These are phyloP conservation scores for Leccinum longicurvipes DNA, from an alignment of 768 basidiomycete species.

Conservation along the genomic window DNA sequence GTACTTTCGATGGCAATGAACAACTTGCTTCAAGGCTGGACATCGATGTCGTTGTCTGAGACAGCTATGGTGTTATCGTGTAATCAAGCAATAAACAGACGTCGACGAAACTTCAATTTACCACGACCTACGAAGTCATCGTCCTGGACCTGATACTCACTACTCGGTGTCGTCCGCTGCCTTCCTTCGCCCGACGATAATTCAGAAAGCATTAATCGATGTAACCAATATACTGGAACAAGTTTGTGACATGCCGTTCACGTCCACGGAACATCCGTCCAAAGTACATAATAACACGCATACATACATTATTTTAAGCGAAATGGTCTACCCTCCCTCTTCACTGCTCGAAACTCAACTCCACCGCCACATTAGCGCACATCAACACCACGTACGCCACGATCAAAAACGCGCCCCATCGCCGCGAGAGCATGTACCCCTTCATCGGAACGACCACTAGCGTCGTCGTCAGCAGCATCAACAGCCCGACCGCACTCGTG, in stretches of 20 bases:
- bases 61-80: too few relatives aligned
- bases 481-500: slow-evolving; percentile 80
- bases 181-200: too few relatives aligned
- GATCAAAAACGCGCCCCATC: slow-evolving; percentile 83
- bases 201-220: too few relatives aligned
- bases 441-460: slow-evolving; percentile 84
- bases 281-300: background rate
- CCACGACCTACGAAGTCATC: too few relatives aligned
- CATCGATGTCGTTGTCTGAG: too few relatives aligned
- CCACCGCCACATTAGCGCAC: slow-evolving; percentile 75
- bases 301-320: background rate
- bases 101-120: background rate
- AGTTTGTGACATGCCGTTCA: background rate
- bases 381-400: slow-evolving; percentile 72
- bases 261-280: background rate
- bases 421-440: slow-evolving; percentile 70
- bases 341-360: slow-evolving; percentile 42
- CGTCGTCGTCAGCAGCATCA: slow-evolving; percentile 70
- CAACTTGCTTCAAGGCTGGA: background rate
- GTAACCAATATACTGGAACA: background rate
- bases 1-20: background rate
- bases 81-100: too few relatives aligned
- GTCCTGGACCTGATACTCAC: too few relatives aligned
- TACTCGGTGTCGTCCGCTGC: too few relatives aligned
- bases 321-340: background rate